Conservation (phyloP, 2,329 filamentous ascomycete genomes). For the Apiospora malaysiana region DNA sequence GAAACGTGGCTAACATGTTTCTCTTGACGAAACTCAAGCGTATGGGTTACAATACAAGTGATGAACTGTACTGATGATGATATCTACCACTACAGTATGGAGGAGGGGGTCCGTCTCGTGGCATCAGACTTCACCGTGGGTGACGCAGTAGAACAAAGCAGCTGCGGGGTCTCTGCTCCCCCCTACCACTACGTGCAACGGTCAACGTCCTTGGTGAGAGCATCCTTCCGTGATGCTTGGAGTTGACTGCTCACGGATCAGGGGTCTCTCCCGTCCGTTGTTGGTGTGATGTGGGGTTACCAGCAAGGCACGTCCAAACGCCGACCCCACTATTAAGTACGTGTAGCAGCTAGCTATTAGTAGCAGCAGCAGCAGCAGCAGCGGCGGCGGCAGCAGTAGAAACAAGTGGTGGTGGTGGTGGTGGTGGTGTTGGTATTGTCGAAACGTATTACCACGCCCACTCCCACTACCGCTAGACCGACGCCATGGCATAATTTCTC, state of each 20-base stretch:
- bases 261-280: conserved; percentile 1
- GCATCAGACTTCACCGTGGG: neutral
- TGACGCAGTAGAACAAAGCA: neutral
- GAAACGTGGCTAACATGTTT: conserved; percentile 17
- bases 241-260: neutral
- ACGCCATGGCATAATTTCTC: conserved; percentile 7
- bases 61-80: neutral
- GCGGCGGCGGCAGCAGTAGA: neutral
- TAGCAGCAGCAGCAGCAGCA: neutral
- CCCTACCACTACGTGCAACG: neutral
- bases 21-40: conserved; percentile 1
- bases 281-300: neutral
- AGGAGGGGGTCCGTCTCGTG: neutral
- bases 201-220: neutral
- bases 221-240: neutral
- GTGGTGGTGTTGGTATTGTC: neutral
- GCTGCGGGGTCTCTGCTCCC: neutral
- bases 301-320: conserved; percentile 12
- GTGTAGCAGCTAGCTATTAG: conserved; percentile 2
- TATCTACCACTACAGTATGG: neutral
- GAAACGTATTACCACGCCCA: neutral
- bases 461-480: neutral
- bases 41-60: neutral
- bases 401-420: neutral
- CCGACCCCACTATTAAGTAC: conserved; percentile 15